Evolutionary conservation across 2,329 filamentous ascomycete genomes (phyloP), one percentile per base, ranked within the genome.

Genomic region (Ophiostoma ulmi): DNA sequence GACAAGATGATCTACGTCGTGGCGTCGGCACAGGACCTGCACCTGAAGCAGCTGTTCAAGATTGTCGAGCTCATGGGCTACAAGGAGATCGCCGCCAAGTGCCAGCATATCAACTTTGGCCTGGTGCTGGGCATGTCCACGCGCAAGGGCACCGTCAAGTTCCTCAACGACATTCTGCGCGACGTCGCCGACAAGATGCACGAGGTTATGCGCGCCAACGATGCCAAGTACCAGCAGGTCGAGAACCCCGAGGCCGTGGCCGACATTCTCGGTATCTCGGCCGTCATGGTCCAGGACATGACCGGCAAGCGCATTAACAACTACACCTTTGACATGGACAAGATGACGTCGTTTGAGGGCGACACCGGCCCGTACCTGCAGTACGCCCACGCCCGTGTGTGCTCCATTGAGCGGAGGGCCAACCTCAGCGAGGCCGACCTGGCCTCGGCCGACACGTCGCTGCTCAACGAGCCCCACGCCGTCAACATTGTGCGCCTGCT

Each of bases 241-340:
- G 91, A 90, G 77, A 85, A 98, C 79, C 94, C 94, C 0, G 89
- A 88, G 70, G 86, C 87, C 70, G 91, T 90, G 11, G 93, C 95
- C 73, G 95, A 98, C 81, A 92, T 87, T 13, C 86, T 98, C 3
- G 95, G 94, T 74, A 97, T 98, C 78, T 94, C 91, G 74, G 91
- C 91, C 77, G 94, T 98, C 78, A 98, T 98, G 93, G 93, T 97
- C 26, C 94, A 98, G 81, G 95, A 98, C 78, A 97, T 98, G 93
- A 91, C 88, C 74, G 95, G 94, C 79, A 98, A 97, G 87, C 69
- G 87, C 76, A 86, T 88, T 78, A 88, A 88, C 79, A 88, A 88
- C 80, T 89, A 88, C 77, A 83, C 85, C 71, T 94, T 94, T 80
- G 90, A 94, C 81, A 89, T 93, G 84, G 88, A 92, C 72, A 85